Base-by-base conservation (phyloP, 371 early-diverging fungal genomes). In the Modicella reniformis region DNA sequence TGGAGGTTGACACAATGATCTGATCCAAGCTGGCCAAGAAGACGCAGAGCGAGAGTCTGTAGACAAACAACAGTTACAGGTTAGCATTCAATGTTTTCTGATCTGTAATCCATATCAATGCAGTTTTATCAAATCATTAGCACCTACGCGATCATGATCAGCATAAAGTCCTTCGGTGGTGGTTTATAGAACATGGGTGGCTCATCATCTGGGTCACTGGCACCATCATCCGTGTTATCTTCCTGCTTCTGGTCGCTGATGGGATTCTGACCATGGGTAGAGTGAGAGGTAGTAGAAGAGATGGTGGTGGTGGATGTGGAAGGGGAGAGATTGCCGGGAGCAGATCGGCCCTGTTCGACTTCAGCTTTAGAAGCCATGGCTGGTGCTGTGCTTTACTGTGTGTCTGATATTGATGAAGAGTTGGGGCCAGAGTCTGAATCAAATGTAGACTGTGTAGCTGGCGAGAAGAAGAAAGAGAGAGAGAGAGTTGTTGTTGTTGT, bases 1-100 rank as follows among this genome's bases (percentile, higher is more conserved):
- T 85, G 33, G 92, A 89, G 19, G 91, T 92, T n/a, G 94, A 88
- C 12, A 96, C 89, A 65, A 94, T 91, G 26, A 93, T 94, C 60
- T 85, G 83, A 68, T 92, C 92, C 34, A 92, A 79, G 48, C 85
- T 86, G 1, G 87, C 87, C 26, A 91, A 82, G 74, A 92, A 91
- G 21, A 88, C 74, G 28, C 81, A 81, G 12, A 87, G 55, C 0
- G 70, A 67, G 6, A 84, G 52, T 0, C 86, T 80, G 61, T 51
- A 21, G 10, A 4, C 50, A n/a, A n/a, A n/a, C 53, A 19, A 53
- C 3, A 13, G 8, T 15, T 29, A 30, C 29, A 29, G 48, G 10
- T 40, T 6, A 48, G 48, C 5, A 48, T 21, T 13, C 5, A 32
- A 29, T 12, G 30, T 19, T 37, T 37, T 5, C 37, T 37, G 37